A percentile compares a stretch with the other conserved stretches of the same genome.
Conservation (phyloP, 495 filamentous ascomycete species). For the Aspergillus incahuasiensis region DNA sequence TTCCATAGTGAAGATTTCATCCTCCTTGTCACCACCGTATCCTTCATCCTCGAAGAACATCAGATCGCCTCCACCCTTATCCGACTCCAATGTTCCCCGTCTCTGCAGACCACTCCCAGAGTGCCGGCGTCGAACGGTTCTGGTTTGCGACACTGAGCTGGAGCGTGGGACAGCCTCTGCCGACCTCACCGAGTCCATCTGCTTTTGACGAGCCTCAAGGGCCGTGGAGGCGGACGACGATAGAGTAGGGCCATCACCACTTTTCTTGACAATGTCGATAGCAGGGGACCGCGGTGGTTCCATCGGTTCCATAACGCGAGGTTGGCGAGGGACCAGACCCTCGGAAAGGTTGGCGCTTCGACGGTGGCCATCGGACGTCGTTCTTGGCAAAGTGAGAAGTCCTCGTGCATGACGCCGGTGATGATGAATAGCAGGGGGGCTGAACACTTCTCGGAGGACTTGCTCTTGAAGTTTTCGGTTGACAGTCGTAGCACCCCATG, state of each 20-base stretch:
- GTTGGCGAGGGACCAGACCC: conserved; percentile 26
- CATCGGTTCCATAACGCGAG: conserved; percentile 14
- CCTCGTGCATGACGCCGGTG: conserved; percentile 59
- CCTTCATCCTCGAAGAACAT: conserved; percentile 84
- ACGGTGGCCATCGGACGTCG: conserved; percentile 33
- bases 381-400: conserved; percentile 51
- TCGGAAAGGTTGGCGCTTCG: conserved; percentile 32
- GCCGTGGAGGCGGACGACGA: conserved; percentile 45
- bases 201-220: conserved; percentile 32
- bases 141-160: conserved; percentile 30
- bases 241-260: conserved; percentile 26
- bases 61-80: conserved; percentile 61
- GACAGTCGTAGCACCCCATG: conserved; percentile 94
- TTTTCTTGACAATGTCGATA: conserved; percentile 27
- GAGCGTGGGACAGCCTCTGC: conserved; percentile 28
- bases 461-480: conserved; percentile 85
- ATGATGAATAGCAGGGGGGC: conserved; percentile 71
- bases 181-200: conserved; percentile 29
- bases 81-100: conserved; percentile 55
- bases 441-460: conserved; percentile 91
- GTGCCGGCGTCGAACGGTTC: conserved; percentile 55
- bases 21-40: conserved; percentile 73
- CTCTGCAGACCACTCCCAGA: conserved; percentile 75
- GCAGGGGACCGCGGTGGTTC: conserved; percentile 22
- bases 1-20: conserved; percentile 73